Base-by-base conservation (phyloP, 306 rosid species). In the Senna siamea region DNA sequence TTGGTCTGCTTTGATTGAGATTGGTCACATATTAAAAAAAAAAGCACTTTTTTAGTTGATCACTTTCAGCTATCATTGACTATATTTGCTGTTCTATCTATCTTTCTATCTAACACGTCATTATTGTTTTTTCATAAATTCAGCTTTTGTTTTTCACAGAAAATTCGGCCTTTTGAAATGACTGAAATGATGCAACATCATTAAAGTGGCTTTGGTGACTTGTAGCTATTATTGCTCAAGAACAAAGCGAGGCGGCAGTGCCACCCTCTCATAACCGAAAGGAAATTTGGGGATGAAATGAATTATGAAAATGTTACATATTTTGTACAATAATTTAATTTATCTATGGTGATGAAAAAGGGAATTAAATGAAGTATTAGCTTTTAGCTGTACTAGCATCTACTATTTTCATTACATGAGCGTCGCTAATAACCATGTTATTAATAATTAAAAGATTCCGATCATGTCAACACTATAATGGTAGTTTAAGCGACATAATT, bases 31-130 rank as follows among this genome's bases (percentile, higher is more conserved):
- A 2, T 37, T 37, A 70, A 68, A 10, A 59, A 75, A 78, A 84
- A 78, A 78, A 81, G 60, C 34, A 73, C 80, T 41, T 69, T 30
- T 56, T 79, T 23, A 44, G 76, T 64, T 76, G 0, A 76, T 76
- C 84, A 79, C 84, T 83, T 79, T 79, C 79, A 79, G 84, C 84
- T 76, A 83, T 83, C 81, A 76, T 83, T 79, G 84, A 83, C 87
- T 54, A 43, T 46, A 56, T 47, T 79, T 70, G 51, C 34, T 10
- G 34, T 17, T 18, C 28, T 35, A 2, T 62, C 51, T 19, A 62
- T 17, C 40, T n/a, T 8, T 18, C 28, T 35, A 4, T 62, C 51
- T 38, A 62, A 38, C 40, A 62, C 2, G 51, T 11, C 69, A 19
- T 38, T 35, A 10, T 62, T 19, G 51, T 40, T 63, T 34, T 19